These are phyloP conservation scores for Tolypocladium ovalisporum DNA, from an alignment of 2,329 filamentous ascomycete genomes.

Conservation along the genomic window DNA sequence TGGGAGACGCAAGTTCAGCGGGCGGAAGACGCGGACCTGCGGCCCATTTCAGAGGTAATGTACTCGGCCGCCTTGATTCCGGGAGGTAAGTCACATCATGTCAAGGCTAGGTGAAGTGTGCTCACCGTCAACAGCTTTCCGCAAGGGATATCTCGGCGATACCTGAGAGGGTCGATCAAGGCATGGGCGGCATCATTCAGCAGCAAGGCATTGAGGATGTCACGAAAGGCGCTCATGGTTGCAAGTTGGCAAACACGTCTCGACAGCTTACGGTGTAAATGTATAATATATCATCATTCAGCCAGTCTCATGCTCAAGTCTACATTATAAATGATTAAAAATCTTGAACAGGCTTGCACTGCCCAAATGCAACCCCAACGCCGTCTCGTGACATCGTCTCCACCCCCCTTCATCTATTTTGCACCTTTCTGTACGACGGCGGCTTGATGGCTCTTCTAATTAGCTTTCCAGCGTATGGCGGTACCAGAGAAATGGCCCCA, in stretches of 20 bases:
- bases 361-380: slow-evolving; percentile 2
- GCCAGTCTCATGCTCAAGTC: neutral
- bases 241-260: too few relatives aligned
- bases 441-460: slow-evolving; percentile 79
- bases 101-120: neutral
- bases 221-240: neutral
- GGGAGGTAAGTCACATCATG: slow-evolving; percentile 32
- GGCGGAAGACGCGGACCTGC: slow-evolving; percentile 25
- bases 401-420: slow-evolving; percentile 40
- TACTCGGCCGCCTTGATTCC: slow-evolving; percentile 43
- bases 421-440: slow-evolving; percentile 90
- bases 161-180: neutral
- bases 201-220: neutral
- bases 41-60: slow-evolving; percentile 46
- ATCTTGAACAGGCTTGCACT: neutral
- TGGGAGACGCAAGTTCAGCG: slow-evolving; percentile 22
- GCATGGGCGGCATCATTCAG: neutral
- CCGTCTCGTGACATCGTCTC: neutral
- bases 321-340: neutral
- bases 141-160: neutral
- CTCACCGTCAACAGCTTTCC: neutral
- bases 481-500: slow-evolving; percentile 67
- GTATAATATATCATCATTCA: neutral
- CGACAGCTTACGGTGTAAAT: neutral
- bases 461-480: slow-evolving; percentile 78